Evolutionary conservation across 163 green algal genomes (phyloP).

Genomic region (Scenedesmus sp.): DNA sequence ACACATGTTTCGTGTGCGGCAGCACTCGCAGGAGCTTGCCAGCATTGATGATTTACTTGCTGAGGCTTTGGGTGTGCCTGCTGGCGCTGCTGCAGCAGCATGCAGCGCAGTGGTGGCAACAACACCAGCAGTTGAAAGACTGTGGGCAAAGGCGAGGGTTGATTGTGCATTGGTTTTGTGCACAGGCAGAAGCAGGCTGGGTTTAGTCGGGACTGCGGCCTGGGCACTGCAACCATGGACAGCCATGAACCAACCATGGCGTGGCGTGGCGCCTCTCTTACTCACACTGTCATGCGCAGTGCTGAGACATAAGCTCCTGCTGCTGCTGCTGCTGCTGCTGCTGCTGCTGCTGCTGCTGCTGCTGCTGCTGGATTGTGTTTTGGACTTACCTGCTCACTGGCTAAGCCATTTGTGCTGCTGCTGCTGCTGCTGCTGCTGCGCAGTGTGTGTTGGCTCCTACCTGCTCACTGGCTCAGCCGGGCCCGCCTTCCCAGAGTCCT

Average conservation of each 20-base stretch:
- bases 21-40: background rate
- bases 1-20: background rate
- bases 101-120: constrained; percentile 69
- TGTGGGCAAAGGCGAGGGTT: background rate
- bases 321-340: constrained; percentile 39
- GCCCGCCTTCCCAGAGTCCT: constrained; percentile 72
- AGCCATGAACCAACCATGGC: background rate
- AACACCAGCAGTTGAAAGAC: constrained; percentile 60
- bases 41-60: constrained; percentile 55
- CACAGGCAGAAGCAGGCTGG: background rate
- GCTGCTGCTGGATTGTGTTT: background rate
- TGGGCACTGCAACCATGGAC: too few relatives aligned
- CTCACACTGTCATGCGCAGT: too few relatives aligned
- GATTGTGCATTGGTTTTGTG: too few relatives aligned
- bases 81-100: constrained; percentile 63
- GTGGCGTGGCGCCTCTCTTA: background rate
- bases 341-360: background rate
- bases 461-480: constrained; percentile 71
- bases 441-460: constrained; percentile 67
- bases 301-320: too few relatives aligned
- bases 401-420: constrained; percentile 31
- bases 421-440: constrained; percentile 23
- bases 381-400: too few relatives aligned
- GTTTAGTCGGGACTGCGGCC: too few relatives aligned
- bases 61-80: constrained; percentile 53